Base-by-base conservation (phyloP, 805 yeast genomes). In the Saturnispora halmiae region DNA sequence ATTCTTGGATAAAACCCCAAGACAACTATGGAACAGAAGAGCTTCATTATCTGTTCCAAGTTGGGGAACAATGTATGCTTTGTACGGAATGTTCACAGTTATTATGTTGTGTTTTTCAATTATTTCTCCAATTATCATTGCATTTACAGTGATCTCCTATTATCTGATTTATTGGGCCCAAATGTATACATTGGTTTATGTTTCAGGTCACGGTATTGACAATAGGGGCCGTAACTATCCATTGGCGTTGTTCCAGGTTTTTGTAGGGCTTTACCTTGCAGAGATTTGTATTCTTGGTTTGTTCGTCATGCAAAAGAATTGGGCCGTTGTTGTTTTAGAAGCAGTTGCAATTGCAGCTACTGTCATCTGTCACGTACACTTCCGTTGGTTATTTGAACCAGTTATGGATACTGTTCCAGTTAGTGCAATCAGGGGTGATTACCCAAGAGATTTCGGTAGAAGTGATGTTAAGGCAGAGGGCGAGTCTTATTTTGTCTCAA, bases 31-130 rank as follows among this genome's bases (percentile, higher is more conserved):
- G 96, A 74, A 60, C 45, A 77, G 95, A 54, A 74, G 62, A 56
- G 75, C 75, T 57, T 69, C 66, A 2, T 66, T 90, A 51, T 70
- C 77, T 10, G 68, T 72, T 31, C 82, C 88, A 33, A 71, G 75
- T 19, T 87, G 88, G 83, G 94, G 96, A 37, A 77, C 82, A 14
- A 65, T 75, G 11, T 90, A 82, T 62, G 96, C 96, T 6, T 66
- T 71, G 9, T 79, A 79, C 59, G 82, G 87, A 49, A 69, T 86
- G 46, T 66, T 87, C 64, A 75, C 79, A 8, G 79, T 83, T 27
- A 79, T 92, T 51, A 70, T 76, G 51, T 56, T 88, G 40, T 71
- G 78, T 43, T 90, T 90, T 62, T 67, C 95, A 1, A 72, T 87
- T 35, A 84, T 90, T 55, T 67, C 88, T 4, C 92, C 94, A 43